Evolutionary conservation across 768 basidiomycete genomes (phyloP).

Genomic region (Russula sp.): DNA sequence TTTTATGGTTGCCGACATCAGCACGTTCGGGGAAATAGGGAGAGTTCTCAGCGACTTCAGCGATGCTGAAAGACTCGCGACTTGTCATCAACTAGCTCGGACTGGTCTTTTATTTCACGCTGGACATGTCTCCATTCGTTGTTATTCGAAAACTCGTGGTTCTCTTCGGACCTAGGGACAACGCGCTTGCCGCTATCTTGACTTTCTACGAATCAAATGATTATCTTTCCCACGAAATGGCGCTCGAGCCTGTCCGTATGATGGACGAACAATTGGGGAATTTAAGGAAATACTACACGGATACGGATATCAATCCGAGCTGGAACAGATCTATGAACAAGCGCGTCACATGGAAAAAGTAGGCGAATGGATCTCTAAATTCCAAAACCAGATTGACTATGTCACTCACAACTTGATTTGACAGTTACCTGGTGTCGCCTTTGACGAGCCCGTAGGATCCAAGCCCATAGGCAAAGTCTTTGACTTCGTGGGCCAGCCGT

Average conservation of each 20-base stretch:
- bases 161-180: neutral
- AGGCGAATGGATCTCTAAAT: neutral
- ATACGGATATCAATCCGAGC: neutral
- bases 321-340: neutral
- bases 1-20: conserved; percentile 7
- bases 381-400: conserved; percentile 6
- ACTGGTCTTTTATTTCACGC: conserved; percentile 14
- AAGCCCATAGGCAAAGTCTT: neutral
- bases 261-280: conserved; percentile 17
- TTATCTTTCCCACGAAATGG: neutral
- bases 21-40: conserved; percentile 16
- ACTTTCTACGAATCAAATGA: too few species aligned
- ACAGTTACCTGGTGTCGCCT: conserved; percentile 15
- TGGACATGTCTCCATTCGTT: conserved; percentile 27
- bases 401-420: conserved; percentile 11
- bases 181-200: neutral
- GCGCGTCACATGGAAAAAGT: neutral
- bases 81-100: neutral
- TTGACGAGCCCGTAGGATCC: neutral
- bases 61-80: neutral
- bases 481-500: neutral
- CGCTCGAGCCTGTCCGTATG: neutral
- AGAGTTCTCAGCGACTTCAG: conserved; percentile 16
- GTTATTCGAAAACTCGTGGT: conserved; percentile 11
- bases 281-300: neutral